A percentile compares a stretch with the other conserved stretches of the same genome.
Evolutionary conservation across 345 rosid species (phyloP).

Genomic region (Salix suchowensis): DNA sequence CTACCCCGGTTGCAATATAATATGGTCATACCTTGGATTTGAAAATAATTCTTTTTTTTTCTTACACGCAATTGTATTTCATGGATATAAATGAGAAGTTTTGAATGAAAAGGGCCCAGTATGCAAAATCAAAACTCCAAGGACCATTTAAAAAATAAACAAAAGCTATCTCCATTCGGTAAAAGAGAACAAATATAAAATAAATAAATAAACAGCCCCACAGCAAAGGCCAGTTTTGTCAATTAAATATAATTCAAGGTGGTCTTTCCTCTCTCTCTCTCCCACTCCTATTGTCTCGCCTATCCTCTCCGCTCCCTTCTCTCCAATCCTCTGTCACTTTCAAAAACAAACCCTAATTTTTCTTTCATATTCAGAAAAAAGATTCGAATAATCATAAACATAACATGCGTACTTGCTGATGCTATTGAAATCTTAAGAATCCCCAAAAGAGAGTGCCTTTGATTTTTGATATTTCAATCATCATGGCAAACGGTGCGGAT

Average conservation of each 20-base stretch:
- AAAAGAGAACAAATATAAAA: too few species aligned
- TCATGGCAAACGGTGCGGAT: conserved; percentile 27
- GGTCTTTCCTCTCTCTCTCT: not conserved
- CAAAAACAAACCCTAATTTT: not conserved
- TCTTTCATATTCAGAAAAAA: not conserved
- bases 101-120: too few species aligned
- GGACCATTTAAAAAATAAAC: too few species aligned
- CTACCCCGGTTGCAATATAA: too few species aligned
- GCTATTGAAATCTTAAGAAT: not conserved
- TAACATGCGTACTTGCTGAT: not conserved
- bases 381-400: not conserved
- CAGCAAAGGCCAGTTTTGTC: not conserved
- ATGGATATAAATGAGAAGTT: too few species aligned
- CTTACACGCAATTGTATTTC: too few species aligned
- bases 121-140: too few species aligned
- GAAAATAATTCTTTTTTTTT: too few species aligned
- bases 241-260: not conserved
- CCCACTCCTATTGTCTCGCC: not conserved
- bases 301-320: not conserved
- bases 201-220: not conserved
- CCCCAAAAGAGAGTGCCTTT: not conserved
- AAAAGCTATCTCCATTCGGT: not conserved
- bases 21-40: too few species aligned
- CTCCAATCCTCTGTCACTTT: not conserved
- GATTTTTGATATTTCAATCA: not conserved